Percentiles rank a stretch among this genome's conserved stretches.
These are phyloP conservation scores for Torulaspora franciscae DNA, from an alignment of 805 yeast species.

Conservation along the genomic window DNA sequence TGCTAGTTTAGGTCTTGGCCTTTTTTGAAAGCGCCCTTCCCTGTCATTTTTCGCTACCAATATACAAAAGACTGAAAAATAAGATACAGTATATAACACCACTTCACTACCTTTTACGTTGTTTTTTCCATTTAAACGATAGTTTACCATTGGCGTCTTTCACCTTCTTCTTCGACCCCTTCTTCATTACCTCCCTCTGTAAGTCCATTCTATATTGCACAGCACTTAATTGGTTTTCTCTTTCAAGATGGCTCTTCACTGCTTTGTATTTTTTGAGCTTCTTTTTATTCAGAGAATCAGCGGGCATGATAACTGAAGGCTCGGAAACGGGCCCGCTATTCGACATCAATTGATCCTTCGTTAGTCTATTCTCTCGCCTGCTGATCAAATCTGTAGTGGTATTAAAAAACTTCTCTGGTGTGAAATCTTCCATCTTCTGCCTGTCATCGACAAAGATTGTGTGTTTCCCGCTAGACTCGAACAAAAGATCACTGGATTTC, in stretches of 20 bases:
- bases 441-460: conserved; percentile 76
- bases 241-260: conserved; percentile 59
- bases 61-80: neutral
- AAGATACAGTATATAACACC: conserved; percentile 3
- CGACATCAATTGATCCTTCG: conserved; percentile 49
- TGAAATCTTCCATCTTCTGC: conserved; percentile 51
- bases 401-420: conserved; percentile 60
- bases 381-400: conserved; percentile 62
- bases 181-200: conserved; percentile 85
- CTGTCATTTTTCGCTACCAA: neutral
- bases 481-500: conserved; percentile 41
- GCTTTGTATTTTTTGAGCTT: conserved; percentile 57
- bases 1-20: neutral
- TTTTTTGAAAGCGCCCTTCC: neutral
- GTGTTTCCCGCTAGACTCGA: conserved; percentile 65
- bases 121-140: conserved; percentile 79
- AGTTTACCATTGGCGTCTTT: conserved; percentile 61
- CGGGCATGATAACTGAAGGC: conserved; percentile 26
- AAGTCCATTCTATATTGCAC: conserved; percentile 69
- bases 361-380: conserved; percentile 68
- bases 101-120: conserved; percentile 48
- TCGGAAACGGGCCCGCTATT: neutral
- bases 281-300: conserved; percentile 45
- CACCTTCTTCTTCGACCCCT: conserved; percentile 78
- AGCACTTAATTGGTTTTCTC: conserved; percentile 60